These are phyloP conservation scores for Bolboschoenus planiculmis DNA, from an alignment of 176 grass and related monocot species.

Conservation along the genomic window DNA sequence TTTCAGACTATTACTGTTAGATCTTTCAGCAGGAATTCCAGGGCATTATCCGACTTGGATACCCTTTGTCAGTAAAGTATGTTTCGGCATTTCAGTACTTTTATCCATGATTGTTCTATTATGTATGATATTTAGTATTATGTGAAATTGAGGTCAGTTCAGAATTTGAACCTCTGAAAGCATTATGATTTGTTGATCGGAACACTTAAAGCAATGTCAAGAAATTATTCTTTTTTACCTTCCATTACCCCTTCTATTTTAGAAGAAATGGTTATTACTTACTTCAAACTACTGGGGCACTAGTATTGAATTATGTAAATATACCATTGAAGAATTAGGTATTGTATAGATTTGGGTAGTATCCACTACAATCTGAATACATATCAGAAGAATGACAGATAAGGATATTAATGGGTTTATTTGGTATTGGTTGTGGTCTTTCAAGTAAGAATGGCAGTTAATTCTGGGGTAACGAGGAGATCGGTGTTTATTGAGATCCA, in stretches of 20 bases:
- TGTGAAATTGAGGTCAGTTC: not conserved
- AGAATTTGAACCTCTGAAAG: not conserved
- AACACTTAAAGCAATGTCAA: not conserved
- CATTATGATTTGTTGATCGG: not conserved
- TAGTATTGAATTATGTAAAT: not conserved
- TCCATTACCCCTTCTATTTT: not conserved
- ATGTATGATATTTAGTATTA: too few relatives aligned
- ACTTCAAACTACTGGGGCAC: too few relatives aligned
- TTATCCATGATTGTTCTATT: not conserved
- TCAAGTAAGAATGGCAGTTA: not conserved
- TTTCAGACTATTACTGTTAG: not conserved
- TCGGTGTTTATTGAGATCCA: not conserved
- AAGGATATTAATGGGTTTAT: not conserved
- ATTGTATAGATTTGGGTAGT: not conserved
- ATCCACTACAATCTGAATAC: not conserved
- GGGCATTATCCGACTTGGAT: not conserved
- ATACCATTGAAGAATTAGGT: not conserved
- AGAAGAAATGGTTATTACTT: not conserved
- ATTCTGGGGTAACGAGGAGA: not conserved
- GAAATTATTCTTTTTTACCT: not conserved
- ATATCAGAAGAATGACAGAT: not conserved
- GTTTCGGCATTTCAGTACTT: not conserved
- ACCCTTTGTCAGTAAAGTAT: not conserved
- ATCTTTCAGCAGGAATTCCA: not conserved
- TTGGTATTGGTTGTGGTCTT: not conserved